Conservation (phyloP, 495 filamentous ascomycete genomes). For the Penicillium desertorum region DNA sequence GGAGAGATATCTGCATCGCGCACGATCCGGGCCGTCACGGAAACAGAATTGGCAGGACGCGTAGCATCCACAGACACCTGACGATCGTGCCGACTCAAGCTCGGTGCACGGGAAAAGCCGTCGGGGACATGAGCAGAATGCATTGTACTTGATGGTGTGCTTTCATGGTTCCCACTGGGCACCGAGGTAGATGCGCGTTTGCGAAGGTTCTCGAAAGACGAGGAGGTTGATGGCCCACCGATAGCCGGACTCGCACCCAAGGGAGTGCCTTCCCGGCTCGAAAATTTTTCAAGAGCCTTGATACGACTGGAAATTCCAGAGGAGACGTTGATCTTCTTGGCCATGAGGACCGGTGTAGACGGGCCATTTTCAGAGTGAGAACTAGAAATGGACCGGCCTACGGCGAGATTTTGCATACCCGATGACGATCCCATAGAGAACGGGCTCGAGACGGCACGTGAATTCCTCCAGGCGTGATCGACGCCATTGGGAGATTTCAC, state of each 20-base stretch:
- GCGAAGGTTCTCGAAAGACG: slow-evolving; percentile 47
- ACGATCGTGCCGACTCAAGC: slow-evolving; percentile 33
- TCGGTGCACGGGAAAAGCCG: slow-evolving; percentile 32
- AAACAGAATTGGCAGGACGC: slow-evolving; percentile 59
- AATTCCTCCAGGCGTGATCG: slow-evolving; percentile 41
- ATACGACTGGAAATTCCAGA: slow-evolving; percentile 88
- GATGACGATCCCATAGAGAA: slow-evolving; percentile 31
- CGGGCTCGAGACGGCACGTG: slow-evolving; percentile 55
- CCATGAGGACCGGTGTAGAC: slow-evolving; percentile 42
- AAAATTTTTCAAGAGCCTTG: slow-evolving; percentile 79
- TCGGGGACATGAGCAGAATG: slow-evolving; percentile 24
- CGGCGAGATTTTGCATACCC: slow-evolving; percentile 42
- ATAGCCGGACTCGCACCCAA: slow-evolving; percentile 21
- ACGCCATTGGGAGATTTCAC: slow-evolving; percentile 68
- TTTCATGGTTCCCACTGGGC: slow-evolving; percentile 25
- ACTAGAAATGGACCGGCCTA: slow-evolving; percentile 42
- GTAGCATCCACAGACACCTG: slow-evolving; percentile 25
- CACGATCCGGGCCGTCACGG: slow-evolving; percentile 77
- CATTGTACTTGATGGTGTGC: not conserved
- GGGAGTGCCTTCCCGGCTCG: slow-evolving; percentile 48
- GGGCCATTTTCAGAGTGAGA: slow-evolving; percentile 33
- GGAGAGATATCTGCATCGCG: slow-evolving; percentile 50
- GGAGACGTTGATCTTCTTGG: slow-evolving; percentile 79
- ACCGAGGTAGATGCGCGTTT: slow-evolving; percentile 43
- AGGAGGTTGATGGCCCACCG: slow-evolving; percentile 30